Evolutionary conservation across 305 asterid species (phyloP), one percentile per base, ranked within the genome.

Genomic region (Fraxinus nigra): DNA sequence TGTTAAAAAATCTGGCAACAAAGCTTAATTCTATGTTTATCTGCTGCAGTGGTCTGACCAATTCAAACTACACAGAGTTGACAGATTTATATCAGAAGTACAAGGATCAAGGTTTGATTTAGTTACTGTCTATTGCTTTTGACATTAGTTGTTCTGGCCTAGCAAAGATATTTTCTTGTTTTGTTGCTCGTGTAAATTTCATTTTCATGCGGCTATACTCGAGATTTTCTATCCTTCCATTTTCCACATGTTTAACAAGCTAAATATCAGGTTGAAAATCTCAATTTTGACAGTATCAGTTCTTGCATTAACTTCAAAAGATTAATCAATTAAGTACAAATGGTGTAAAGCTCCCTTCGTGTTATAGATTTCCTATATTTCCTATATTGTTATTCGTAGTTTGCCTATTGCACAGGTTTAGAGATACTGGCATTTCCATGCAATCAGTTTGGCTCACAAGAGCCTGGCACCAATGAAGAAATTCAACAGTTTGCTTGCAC

Each of bases 381-480:
- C 20, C 46, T 69, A 69, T 69, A 28, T 16, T 32, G 8, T 28
- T 24, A 65, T 26, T 22, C 2, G n/a, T 24, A 1, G 22, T 72
- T 56, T 72, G 30, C 18, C 6, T 80, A 5, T 76, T 81, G 22
- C 37, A 63, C 81, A 95, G 98, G 97, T 63, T 81, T 95, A 86
- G 98, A 95, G 91, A 93, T 95, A 78, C 85, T 93, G 80, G 98
- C 98, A 73, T 95, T 95, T 81, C 98, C 98, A 9, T 92, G 98
- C 97, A 95, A 95, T 81, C 98, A 95, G 87, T 95, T 95, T 87
- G 95, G 93, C 18, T 87, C 94, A 9, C 97, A 95, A 80, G 98
- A 95, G 86, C 98, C 98, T 35, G 97, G 98, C 70, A 90, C 79
- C 80, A 91, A 90, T 77, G 98, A 92, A 88, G 93, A 93, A 79